Percentiles rank a stretch among this genome's conserved stretches.
Conservation (phyloP, 1,139 yeast genomes). For the Sugiyamaella xylanicola region DNA sequence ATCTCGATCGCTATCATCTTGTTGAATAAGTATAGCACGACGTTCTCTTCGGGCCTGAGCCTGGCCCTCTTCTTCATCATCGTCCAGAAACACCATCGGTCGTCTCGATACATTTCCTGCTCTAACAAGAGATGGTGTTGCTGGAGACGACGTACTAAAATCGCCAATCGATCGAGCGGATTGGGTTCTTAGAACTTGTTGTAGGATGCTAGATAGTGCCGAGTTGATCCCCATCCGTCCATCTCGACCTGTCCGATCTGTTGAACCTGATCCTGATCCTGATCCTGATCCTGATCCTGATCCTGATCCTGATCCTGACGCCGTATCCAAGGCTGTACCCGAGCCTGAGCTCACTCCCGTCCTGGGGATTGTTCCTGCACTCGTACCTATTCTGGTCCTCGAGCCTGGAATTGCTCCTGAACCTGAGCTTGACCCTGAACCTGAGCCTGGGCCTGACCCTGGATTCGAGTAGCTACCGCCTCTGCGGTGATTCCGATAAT, state of each 20-base stretch:
- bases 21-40: background rate
- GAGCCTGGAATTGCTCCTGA: background rate
- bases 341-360: no score
- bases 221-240: background rate
- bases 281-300: background rate
- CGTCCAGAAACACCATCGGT: background rate
- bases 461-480: background rate
- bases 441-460: background rate
- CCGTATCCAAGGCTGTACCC: no score
- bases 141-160: background rate
- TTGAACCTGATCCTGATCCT: background rate
- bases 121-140: conserved; percentile 9
- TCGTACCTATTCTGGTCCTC: no score
- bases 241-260: background rate
- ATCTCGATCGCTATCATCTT: background rate
- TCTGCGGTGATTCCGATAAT: conserved; percentile 1
- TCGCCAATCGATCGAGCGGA: conserved; percentile 6
- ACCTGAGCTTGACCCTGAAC: background rate
- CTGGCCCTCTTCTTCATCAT: background rate
- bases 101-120: conserved; percentile 12
- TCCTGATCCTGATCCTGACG: no score
- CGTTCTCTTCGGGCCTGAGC: background rate
- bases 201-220: conserved; percentile 1
- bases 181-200: conserved; percentile 12
- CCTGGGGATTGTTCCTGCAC: no score